Percentiles rank a stretch among this genome's conserved stretches.
These are phyloP conservation scores for Tausonia pullulans DNA, from an alignment of 1,284 basidiomycete genomes.

Conservation along the genomic window DNA sequence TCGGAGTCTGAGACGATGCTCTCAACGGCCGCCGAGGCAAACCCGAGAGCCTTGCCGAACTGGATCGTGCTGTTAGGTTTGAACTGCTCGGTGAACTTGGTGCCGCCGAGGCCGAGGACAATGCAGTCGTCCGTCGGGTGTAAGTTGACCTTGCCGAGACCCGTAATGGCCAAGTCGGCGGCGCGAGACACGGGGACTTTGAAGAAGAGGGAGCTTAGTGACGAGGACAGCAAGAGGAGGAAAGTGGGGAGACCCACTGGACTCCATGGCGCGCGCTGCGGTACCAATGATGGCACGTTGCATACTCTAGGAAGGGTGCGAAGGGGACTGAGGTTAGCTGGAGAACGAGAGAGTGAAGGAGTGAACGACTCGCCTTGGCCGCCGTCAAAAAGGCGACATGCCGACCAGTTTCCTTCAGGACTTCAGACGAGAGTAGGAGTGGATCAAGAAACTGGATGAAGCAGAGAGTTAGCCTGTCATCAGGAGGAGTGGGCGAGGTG, in stretches of 20 bases:
- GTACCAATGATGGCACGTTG: constrained; percentile 68
- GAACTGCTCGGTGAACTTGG: constrained; percentile 69
- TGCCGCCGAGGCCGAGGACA: constrained; percentile 60
- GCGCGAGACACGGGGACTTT: constrained; percentile 87
- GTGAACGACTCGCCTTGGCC: constrained; percentile 46
- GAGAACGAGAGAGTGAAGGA: background rate
- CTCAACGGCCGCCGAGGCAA: constrained; percentile 67
- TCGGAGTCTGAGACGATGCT: constrained; percentile 86
- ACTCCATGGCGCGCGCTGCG: constrained; percentile 74
- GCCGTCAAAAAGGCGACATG: constrained; percentile 84
- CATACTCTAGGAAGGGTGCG: constrained; percentile 46
- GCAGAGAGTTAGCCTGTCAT: background rate
- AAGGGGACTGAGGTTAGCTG: too few species aligned
- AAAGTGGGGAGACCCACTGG: constrained; percentile 53
- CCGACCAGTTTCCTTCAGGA: constrained; percentile 67
- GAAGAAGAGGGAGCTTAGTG: background rate
- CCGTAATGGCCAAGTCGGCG: constrained; percentile 72
- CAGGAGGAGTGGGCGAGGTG: too few species aligned
- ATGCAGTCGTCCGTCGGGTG: constrained; percentile 65
- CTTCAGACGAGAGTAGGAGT: constrained; percentile 75
- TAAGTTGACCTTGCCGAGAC: constrained; percentile 61
- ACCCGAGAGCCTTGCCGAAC: constrained; percentile 72
- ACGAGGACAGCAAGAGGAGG: too few species aligned
- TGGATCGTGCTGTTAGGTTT: constrained; percentile 73
- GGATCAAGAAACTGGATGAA: constrained; percentile 80